Conservation (phyloP, 805 yeast species). For the Nakazawaea ernobii region DNA sequence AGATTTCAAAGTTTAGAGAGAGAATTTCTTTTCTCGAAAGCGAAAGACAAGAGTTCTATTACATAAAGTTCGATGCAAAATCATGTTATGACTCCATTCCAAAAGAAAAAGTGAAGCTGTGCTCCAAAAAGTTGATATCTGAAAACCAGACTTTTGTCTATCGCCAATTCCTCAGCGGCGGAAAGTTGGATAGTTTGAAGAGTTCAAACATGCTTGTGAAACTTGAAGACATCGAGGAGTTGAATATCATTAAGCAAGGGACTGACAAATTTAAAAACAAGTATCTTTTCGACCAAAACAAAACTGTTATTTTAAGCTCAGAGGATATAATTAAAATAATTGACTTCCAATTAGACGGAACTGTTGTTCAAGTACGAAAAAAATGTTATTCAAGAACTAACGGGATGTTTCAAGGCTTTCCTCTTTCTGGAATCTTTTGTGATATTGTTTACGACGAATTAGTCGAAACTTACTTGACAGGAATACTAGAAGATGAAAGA, state of each 20-base stretch:
- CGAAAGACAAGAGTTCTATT: constrained; percentile 33
- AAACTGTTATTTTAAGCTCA: constrained; percentile 31
- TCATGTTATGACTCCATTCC: constrained; percentile 75
- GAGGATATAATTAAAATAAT: constrained; percentile 41
- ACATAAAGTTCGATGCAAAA: constrained; percentile 68
- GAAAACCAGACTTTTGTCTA: constrained; percentile 1
- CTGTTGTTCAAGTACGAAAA: constrained; percentile 35
- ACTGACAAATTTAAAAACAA: constrained; percentile 3
- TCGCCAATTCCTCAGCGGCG: constrained; percentile 7
- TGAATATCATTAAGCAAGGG: constrained; percentile 16
- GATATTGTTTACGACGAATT: constrained; percentile 66
- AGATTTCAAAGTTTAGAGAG: constrained; percentile 32
- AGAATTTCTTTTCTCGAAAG: constrained; percentile 16
- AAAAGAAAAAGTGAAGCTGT: constrained; percentile 31
- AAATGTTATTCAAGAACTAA: constrained; percentile 39
- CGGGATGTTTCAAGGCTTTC: constrained; percentile 86
- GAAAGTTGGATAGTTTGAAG: constrained; percentile 12
- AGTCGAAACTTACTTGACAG: constrained; percentile 31
- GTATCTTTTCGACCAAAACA: constrained; percentile 26
- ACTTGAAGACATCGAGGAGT: constrained; percentile 11
- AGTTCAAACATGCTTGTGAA: constrained; percentile 11
- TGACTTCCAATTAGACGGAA: constrained; percentile 45
- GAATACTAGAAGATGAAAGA: constrained; percentile 16
- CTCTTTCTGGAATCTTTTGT: constrained; percentile 68
- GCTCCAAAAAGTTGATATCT: constrained; percentile 27